These are phyloP conservation scores for Scolecobasidium constrictum DNA, from an alignment of 2,329 filamentous ascomycete genomes.

Conservation along the genomic window DNA sequence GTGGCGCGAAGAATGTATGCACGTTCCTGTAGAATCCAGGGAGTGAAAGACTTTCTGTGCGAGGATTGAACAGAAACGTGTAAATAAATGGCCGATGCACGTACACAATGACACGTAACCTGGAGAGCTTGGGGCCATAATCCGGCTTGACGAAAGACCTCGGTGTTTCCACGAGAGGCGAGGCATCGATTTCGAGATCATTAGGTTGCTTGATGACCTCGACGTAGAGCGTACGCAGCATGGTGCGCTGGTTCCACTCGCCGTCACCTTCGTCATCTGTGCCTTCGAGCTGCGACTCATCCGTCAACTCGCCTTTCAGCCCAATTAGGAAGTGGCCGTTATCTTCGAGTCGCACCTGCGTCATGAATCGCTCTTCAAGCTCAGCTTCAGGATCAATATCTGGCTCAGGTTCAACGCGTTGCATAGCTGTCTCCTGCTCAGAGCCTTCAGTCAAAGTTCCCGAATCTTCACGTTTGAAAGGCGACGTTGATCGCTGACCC, in stretches of 20 bases:
- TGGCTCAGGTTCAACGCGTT: constrained; percentile 24
- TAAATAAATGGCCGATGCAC: constrained; percentile 67
- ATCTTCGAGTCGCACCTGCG: constrained; percentile 31
- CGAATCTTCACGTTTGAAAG: constrained; percentile 9
- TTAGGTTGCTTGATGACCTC: constrained; percentile 40
- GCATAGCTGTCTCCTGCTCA: constrained; percentile 16
- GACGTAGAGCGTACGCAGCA: constrained; percentile 56
- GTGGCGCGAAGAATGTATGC: constrained; percentile 39
- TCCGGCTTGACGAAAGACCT: background rate
- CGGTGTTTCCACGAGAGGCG: background rate
- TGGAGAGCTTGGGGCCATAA: constrained; percentile 12
- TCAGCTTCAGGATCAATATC: constrained; percentile 26
- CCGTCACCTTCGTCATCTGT: constrained; percentile 18
- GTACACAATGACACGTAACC: constrained; percentile 60
- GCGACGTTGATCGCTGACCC: constrained; percentile 23
- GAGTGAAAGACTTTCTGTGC: constrained; percentile 42
- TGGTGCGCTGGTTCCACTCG: constrained; percentile 37
- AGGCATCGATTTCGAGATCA: background rate
- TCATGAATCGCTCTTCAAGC: constrained; percentile 53
- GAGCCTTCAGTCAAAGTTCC: background rate
- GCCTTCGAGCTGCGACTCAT: constrained; percentile 37
- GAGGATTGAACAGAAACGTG: constrained; percentile 57
- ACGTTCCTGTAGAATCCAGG: constrained; percentile 37
- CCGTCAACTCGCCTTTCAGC: constrained; percentile 52
- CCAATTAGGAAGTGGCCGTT: constrained; percentile 56